A percentile compares a stretch with the other conserved stretches of the same genome.
Evolutionary conservation across 2,329 filamentous ascomycete genomes (phyloP).

Genomic region (Colletotrichum liriopes): DNA sequence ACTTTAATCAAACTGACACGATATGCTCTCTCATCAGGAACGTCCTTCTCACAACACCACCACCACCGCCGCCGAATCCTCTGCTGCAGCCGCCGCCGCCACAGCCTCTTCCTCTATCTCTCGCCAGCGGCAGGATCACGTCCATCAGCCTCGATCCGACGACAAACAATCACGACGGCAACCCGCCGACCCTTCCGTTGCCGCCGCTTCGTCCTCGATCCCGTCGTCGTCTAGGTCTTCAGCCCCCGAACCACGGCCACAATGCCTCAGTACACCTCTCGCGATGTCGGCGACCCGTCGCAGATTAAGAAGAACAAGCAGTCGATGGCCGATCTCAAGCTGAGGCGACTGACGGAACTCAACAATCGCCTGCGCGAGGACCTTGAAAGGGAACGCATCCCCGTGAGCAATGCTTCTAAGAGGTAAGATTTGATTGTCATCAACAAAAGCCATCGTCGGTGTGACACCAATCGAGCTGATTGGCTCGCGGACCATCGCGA

Average conservation of each 20-base stretch:
- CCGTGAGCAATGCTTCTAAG: constrained; percentile 92
- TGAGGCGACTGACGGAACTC: constrained; percentile 94
- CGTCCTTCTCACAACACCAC: constrained; percentile 37
- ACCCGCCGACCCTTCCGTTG: constrained; percentile 20
- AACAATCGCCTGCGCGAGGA: constrained; percentile 97
- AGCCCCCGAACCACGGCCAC: constrained; percentile 51
- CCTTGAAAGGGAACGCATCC: constrained; percentile 93
- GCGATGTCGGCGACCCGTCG: constrained; percentile 77
- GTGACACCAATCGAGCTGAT: constrained; percentile 3
- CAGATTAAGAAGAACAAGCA: constrained; percentile 95
- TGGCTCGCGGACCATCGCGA: constrained; percentile 4
- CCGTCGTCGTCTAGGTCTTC: constrained; percentile 40
- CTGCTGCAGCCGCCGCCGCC: constrained; percentile 22
- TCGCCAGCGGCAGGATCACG: constrained; percentile 39
- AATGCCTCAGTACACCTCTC: constrained; percentile 78
- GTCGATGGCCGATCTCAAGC: constrained; percentile 98
- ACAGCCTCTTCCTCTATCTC: constrained; percentile 36
- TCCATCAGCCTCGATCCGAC: constrained; percentile 25
- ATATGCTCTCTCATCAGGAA: constrained; percentile 41
- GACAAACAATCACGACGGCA: constrained; percentile 31
- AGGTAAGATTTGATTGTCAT: constrained; percentile 70
- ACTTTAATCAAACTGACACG: constrained; percentile 45
- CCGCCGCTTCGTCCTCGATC: constrained; percentile 40
- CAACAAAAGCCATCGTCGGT: background rate
- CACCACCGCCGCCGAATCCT: constrained; percentile 30